Conservation (phyloP, 495 filamentous ascomycete genomes). For the Neurospora tetraspora region DNA sequence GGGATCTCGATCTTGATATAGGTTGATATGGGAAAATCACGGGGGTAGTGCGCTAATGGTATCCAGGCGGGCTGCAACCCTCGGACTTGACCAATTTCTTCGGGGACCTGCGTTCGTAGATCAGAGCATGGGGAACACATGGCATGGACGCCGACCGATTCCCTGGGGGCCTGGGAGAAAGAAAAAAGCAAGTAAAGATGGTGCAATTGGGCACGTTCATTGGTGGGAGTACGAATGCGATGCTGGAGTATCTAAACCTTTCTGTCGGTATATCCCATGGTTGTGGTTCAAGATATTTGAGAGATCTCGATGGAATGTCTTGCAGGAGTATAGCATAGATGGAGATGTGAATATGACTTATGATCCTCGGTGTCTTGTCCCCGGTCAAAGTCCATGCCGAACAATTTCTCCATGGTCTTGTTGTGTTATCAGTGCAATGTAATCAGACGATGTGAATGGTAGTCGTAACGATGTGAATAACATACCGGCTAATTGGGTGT, state of each 20-base stretch:
- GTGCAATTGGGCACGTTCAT: not conserved
- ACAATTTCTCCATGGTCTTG: not conserved
- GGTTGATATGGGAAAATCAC: not conserved
- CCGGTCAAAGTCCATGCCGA: not conserved
- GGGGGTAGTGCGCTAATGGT: not conserved
- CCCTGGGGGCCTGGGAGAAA: not conserved
- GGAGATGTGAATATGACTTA: not conserved
- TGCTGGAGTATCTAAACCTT: not conserved
- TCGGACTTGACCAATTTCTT: not conserved
- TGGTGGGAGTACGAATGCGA: not conserved
- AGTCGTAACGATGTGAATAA: not conserved
- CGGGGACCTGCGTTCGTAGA: not conserved
- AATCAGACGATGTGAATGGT: not conserved
- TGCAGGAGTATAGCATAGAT: not conserved
- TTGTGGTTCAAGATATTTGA: not conserved
- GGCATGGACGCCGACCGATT: not conserved
- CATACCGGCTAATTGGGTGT: not conserved
- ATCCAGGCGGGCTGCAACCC: not conserved
- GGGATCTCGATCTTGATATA: not conserved
- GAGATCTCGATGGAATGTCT: not conserved
- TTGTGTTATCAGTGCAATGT: not conserved
- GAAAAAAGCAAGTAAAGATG: not conserved
- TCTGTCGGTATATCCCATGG: not conserved
- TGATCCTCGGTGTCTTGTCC: not conserved
- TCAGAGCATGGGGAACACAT: not conserved